phyloP scores from a whole-genome alignment of 2,329 filamentous ascomycete genomes.

The Huntiella moniliformis region DNA sequence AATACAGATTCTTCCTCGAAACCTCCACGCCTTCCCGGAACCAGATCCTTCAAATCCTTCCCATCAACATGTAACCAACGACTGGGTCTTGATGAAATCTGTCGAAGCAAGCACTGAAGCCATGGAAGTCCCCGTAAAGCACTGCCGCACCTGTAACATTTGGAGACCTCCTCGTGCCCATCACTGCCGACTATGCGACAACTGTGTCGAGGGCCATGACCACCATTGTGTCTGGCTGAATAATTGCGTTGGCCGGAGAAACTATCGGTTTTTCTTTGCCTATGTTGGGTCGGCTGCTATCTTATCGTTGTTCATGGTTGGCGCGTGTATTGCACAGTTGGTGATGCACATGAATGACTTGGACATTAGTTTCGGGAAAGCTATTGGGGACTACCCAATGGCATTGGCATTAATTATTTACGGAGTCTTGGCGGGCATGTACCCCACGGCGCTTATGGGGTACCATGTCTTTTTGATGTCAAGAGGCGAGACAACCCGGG shows the following conservation, averaged over 20 bases:
- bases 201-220: conserved; percentile 91
- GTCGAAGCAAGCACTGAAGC: conserved; percentile 56
- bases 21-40: conserved; percentile 75
- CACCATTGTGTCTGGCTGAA: conserved; percentile 99
- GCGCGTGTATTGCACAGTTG: conserved; percentile 62
- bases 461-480: conserved; percentile 89
- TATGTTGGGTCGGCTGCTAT: conserved; percentile 70
- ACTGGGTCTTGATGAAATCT: conserved; percentile 84
- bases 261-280: conserved; percentile 94
- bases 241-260: conserved; percentile 89
- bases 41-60: conserved; percentile 62
- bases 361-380: conserved; percentile 44
- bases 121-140: conserved; percentile 97
- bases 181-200: conserved; percentile 92
- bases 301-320: conserved; percentile 57
- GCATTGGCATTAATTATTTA: conserved; percentile 83
- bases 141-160: conserved; percentile 92
- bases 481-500: conserved; percentile 82
- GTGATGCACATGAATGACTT: conserved; percentile 49
- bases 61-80: conserved; percentile 68
- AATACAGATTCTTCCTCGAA: conserved; percentile 67
- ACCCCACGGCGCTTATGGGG: conserved; percentile 63
- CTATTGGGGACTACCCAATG: conserved; percentile 54
- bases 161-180: conserved; percentile 93
- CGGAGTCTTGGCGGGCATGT: conserved; percentile 52